phyloP scores from a whole-genome alignment of 1,139 yeast species.

The Pichia sp. region DNA sequence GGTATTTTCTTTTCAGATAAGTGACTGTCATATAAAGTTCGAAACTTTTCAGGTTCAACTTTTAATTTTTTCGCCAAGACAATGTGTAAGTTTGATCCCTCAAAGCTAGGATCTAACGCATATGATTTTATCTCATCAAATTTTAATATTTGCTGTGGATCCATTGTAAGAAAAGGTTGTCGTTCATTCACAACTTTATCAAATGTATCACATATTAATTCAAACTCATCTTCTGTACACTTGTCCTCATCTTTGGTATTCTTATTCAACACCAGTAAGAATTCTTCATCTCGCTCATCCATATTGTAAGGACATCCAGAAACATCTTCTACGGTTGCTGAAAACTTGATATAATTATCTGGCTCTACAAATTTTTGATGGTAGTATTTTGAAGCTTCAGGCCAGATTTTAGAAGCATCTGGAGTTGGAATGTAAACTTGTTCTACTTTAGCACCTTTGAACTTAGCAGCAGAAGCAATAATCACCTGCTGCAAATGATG shows the following conservation, averaged over 20 bases:
- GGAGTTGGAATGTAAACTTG: slow-evolving; percentile 93
- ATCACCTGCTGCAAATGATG: slow-evolving; percentile 91
- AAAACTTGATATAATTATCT: slow-evolving; percentile 72
- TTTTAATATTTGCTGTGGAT: slow-evolving; percentile 66
- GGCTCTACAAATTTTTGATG: slow-evolving; percentile 64
- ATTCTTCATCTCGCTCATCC: slow-evolving; percentile 83
- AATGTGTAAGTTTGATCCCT: slow-evolving; percentile 29
- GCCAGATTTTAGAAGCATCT: slow-evolving; percentile 82
- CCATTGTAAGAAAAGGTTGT: slow-evolving; percentile 85
- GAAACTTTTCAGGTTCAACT: slow-evolving; percentile 28
- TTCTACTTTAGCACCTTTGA: slow-evolving; percentile 43
- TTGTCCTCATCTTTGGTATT: slow-evolving; percentile 26
- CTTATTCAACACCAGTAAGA: slow-evolving; percentile 41
- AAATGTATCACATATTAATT: slow-evolving; percentile 63
- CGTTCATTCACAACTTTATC: slow-evolving; percentile 69
- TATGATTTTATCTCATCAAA: slow-evolving; percentile 60
- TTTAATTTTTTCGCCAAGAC: slow-evolving; percentile 30
- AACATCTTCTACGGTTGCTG: slow-evolving; percentile 94
- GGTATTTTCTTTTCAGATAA: slow-evolving; percentile 29
- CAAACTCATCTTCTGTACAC: slow-evolving; percentile 80
- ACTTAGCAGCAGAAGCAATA: slow-evolving; percentile 63
- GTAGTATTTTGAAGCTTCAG: slow-evolving; percentile 68
- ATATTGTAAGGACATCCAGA: slow-evolving; percentile 79
- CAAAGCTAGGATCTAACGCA: slow-evolving; percentile 29
- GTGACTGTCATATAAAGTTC: slow-evolving; percentile 44